Conservation (phyloP, 1,284 basidiomycete species). For the Ceratobasidium sp. region DNA sequence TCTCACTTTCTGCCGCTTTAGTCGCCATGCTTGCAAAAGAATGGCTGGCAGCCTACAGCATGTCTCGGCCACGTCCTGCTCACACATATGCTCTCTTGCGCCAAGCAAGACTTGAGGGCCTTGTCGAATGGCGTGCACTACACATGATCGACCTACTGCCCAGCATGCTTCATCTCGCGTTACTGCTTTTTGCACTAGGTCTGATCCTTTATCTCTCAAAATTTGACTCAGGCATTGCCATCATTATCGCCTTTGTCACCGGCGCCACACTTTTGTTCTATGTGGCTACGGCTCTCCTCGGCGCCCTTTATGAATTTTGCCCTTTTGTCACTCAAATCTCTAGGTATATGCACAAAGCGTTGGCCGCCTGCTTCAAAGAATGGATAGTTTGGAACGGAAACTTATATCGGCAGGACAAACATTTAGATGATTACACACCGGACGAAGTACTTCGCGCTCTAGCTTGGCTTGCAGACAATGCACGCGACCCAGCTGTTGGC, state of each 20-base stretch:
- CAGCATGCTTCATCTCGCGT: slow-evolving; percentile 25
- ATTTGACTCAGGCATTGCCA: slow-evolving; percentile 4
- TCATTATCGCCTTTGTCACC: background rate
- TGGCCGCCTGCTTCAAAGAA: background rate
- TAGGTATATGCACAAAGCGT: background rate
- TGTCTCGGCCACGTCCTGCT: background rate
- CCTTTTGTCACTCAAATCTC: slow-evolving; percentile 19
- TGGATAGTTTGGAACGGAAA: background rate
- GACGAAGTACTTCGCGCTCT: background rate
- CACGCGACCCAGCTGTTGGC: background rate
- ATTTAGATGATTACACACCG: background rate
- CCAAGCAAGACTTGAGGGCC: background rate
- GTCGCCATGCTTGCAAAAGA: slow-evolving; percentile 30
- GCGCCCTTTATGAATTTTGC: background rate
- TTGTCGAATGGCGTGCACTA: slow-evolving; percentile 16
- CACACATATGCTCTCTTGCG: background rate
- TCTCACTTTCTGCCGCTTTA: slow-evolving; percentile 3
- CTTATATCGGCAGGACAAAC: background rate
- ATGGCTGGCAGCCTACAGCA: slow-evolving; percentile 10
- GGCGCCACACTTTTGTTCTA: background rate
- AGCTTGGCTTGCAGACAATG: background rate
- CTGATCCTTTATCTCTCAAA: slow-evolving; percentile 15
- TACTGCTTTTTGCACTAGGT: slow-evolving; percentile 28
- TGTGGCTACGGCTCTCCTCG: background rate
- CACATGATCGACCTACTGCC: slow-evolving; percentile 22